These are phyloP conservation scores for Prunus armeniaca DNA, from an alignment of 306 rosid species.

Conservation along the genomic window DNA sequence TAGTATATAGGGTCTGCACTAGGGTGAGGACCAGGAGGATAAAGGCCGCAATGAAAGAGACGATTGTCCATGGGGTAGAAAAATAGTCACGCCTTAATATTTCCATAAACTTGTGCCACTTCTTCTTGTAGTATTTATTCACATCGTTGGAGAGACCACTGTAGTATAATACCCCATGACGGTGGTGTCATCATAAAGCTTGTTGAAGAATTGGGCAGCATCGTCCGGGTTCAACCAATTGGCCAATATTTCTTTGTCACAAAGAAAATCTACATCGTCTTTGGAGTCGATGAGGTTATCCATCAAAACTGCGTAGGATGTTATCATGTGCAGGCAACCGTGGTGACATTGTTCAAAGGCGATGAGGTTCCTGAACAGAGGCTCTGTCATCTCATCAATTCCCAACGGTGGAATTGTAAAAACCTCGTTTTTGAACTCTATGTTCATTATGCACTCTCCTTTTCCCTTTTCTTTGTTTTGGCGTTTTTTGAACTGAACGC, in stretches of 20 bases:
- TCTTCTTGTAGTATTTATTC: accelerated
- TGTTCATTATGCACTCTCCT: background rate
- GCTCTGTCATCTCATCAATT: constrained; percentile 14
- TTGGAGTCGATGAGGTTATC: constrained; percentile 12
- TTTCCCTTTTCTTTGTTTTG: too few species aligned
- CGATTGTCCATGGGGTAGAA: constrained; percentile 15
- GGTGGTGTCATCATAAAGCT: constrained; percentile 1
- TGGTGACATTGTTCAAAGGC: constrained; percentile 16
- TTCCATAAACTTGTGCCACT: background rate
- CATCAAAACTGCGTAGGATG: constrained; percentile 20
- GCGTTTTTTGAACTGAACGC: background rate
- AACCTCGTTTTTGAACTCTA: background rate
- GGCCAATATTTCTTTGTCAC: background rate
- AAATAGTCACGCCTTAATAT: constrained; percentile 16
- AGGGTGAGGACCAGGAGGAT: constrained; percentile 7
- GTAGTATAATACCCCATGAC: background rate
- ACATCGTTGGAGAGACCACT: accelerated
- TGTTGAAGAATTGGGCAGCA: constrained; percentile 5
- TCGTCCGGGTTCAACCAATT: constrained; percentile 13
- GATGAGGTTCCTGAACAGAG: constrained; percentile 9
- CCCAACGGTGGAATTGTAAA: background rate
- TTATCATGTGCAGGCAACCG: constrained; percentile 19
- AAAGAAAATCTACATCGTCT: constrained; percentile 1
- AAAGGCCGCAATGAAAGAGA: background rate
- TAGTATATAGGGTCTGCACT: constrained; percentile 15